These are phyloP conservation scores for Ophiostoma triangulosporum DNA, from an alignment of 2,329 filamentous ascomycete genomes.

Conservation along the genomic window DNA sequence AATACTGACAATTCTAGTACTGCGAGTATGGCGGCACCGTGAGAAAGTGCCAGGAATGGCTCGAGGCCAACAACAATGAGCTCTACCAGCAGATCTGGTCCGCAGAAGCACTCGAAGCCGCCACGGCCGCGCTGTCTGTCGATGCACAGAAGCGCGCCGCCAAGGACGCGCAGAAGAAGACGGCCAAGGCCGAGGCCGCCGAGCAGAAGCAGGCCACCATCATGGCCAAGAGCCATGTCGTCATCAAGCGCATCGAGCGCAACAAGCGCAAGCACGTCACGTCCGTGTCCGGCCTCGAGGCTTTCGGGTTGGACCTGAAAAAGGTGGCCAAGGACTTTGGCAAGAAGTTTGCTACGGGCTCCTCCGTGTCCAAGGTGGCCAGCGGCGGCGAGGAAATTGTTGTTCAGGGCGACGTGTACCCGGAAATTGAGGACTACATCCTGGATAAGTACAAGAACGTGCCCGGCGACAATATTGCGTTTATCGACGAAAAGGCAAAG, in stretches of 20 bases:
- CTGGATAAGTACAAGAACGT: slow-evolving; percentile 79
- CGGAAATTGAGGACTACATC: slow-evolving; percentile 86
- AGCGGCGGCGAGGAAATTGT: slow-evolving; percentile 91
- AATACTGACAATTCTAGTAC: slow-evolving; percentile 46
- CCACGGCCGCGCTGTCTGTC: slow-evolving; percentile 73
- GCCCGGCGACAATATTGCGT: slow-evolving; percentile 88
- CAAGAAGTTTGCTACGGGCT: slow-evolving; percentile 96
- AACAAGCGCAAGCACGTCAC: slow-evolving; percentile 98
- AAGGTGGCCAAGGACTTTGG: slow-evolving; percentile 94
- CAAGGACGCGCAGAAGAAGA: slow-evolving; percentile 94
- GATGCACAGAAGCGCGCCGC: slow-evolving; percentile 89
- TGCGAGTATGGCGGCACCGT: slow-evolving; percentile 96
- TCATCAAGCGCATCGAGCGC: slow-evolving; percentile 92
- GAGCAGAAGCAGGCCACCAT: slow-evolving; percentile 74
- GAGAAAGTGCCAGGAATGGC: slow-evolving; percentile 96
- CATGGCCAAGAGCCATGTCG: slow-evolving; percentile 68
- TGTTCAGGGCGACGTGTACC: slow-evolving; percentile 90
- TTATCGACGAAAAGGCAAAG: slow-evolving; percentile 94
- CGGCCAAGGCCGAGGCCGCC: slow-evolving; percentile 78
- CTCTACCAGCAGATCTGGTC: slow-evolving; percentile 78
- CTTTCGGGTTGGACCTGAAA: slow-evolving; percentile 84
- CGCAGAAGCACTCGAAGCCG: slow-evolving; percentile 71
- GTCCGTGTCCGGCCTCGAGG: slow-evolving; percentile 77
- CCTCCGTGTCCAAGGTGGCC: slow-evolving; percentile 78
- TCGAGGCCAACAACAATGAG: slow-evolving; percentile 57